Base-by-base conservation (phyloP, 2,329 filamentous ascomycete species). In the Microcyclosporella mali region DNA sequence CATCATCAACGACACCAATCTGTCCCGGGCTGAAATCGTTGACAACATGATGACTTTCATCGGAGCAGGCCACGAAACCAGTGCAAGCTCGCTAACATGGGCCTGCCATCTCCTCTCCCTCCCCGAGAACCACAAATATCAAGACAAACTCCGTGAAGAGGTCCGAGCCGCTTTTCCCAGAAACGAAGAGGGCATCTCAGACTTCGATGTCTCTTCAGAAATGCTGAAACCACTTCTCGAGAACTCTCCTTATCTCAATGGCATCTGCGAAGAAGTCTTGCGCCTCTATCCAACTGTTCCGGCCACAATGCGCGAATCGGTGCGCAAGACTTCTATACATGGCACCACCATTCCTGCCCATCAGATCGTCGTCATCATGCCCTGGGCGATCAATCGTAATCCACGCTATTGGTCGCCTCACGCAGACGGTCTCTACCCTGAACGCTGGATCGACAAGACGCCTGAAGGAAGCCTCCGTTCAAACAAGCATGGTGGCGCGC, bases 31-130 rank as follows among this genome's bases (percentile, higher is more conserved):
- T 14, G 16, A 27, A 4, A 19, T 77, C 12, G 67, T 70, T 3
- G 71, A 76, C 47, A 72, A 75, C 39, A 63, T 76, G 0, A 52
- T 77, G 15, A 77, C 73, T 0, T 75, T 74, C 49, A 50, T 77
- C 4, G 72, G 71, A 2, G 70, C 71, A 8, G 72, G 73, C 70
- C 85, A 89, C 61, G 84, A 88, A 66, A 88, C 84, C 1, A 88
- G 84, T 0, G 78, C 85, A 1, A 73, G 79, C 1, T 73, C 84
- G 14, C 71, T 89, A 59, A 82, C 80, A 12, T 89, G 84, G 83
- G 75, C 81, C 6, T 64, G 80, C 3, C 84, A 87, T 57, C 66
- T 81, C 30, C 73, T 90, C 15, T 77, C 76, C 50, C 69, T 71
- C 14, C 64, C 40, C 12, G 31, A 41, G 31, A 36, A 85, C 53